Base-by-base conservation (phyloP, 495 filamentous ascomycete species). In the Umbilicaria muhlenbergii region DNA sequence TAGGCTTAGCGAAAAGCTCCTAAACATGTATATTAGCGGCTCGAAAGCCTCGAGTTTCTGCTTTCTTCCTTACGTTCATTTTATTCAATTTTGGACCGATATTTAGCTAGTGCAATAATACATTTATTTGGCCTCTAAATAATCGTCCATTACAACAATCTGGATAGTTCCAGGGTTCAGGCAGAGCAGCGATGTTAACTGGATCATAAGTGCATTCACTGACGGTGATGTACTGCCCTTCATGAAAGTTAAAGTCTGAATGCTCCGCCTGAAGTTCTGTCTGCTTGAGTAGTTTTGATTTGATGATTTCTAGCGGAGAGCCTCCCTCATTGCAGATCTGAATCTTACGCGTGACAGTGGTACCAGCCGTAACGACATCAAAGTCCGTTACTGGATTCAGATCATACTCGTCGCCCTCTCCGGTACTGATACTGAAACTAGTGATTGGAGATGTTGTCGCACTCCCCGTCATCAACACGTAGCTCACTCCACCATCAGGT, bases 301-400 rank as follows among this genome's bases (percentile, higher is more conserved):
- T 59, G 15, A 50, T 46, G 17, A 59, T 52, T n/a, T 41, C 24
- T 2, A 62, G 53, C 11, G 43, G 41, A 12, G 57, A 60, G n/a
- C 58, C 57, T 32, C 58, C 58, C 11, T 43, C 38, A 32, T 61
- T 58, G 39, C 54, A 58, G n/a, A 61, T 56, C 15, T 51, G 54
- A 31, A 59, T 58, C 32, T 53, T 45, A 10, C 41, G 39, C 0
- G 41, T 43, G 2, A 38, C 36, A 5, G 46, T 44, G 16, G 40
- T 48, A 2, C 57, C 56, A 13, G 54, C 47, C 7, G 45, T 42
- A 14, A 57, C 56, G 8, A 39, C 32, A 5, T 56, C 56, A 45
- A 61, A 57, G 34, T 59, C 56, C 51, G 56, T 57, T 6, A 54
- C 15, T 7, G 45, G 37, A 28, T 54, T 51, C 0, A 46, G 54